Conservation (phyloP, 2,329 filamentous ascomycete genomes). For the Trichoderma polysporum region DNA sequence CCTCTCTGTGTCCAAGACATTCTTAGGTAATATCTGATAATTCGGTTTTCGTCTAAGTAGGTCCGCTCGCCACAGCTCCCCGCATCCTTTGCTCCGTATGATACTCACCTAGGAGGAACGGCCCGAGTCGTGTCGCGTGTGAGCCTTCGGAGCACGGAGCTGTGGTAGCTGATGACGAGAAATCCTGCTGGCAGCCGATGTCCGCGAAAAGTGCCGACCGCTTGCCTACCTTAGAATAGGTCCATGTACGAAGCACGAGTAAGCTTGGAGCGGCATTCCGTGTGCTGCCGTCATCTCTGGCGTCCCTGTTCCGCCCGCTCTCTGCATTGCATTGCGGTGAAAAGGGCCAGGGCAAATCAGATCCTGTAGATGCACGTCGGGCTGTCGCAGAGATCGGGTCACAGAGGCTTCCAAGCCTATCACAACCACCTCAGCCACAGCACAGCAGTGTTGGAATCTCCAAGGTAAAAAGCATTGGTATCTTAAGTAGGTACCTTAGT, state of each 20-base stretch:
- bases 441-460: too few relatives aligned
- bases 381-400: neutral
- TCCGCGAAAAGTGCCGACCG: neutral
- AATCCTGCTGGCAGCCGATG: neutral
- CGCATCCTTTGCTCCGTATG: neutral
- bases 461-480: too few relatives aligned
- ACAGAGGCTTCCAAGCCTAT: neutral
- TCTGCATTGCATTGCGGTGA: neutral
- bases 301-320: neutral
- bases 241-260: neutral
- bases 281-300: neutral
- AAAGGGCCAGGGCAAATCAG: neutral
- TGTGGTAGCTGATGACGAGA: neutral
- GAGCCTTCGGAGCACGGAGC: neutral
- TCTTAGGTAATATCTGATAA: neutral
- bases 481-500: too few relatives aligned
- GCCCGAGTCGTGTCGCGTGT: slow-evolving; percentile 13
- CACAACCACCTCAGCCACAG: neutral
- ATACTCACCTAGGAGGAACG: neutral
- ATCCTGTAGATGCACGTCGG: neutral
- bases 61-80: neutral
- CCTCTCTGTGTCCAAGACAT: neutral
- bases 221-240: neutral
- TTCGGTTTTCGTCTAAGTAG: neutral
- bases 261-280: neutral